Conservation (phyloP, 2,329 filamentous ascomycete species). For the Sclerotinia nivalis region DNA sequence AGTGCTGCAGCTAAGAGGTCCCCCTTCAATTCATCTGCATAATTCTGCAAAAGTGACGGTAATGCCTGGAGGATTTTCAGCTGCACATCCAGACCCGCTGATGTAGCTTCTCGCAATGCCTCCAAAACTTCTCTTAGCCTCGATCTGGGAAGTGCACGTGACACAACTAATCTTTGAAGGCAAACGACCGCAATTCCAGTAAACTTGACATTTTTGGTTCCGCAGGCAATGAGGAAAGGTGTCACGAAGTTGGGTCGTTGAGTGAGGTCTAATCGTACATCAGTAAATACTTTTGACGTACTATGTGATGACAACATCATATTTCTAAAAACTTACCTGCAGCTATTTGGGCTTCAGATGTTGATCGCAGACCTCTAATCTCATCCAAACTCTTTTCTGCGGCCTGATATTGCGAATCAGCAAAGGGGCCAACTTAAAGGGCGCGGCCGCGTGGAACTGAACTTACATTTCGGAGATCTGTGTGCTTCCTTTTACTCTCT, state of each 20-base stretch:
- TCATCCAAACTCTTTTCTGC: constrained; percentile 93
- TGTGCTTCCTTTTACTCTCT: constrained; percentile 93
- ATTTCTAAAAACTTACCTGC: constrained; percentile 38
- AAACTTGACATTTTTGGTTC: constrained; percentile 86
- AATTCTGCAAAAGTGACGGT: constrained; percentile 87
- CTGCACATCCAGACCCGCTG: constrained; percentile 81
- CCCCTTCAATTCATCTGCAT: constrained; percentile 76
- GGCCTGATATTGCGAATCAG: constrained; percentile 55
- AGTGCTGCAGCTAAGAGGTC: constrained; percentile 79
- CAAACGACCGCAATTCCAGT: constrained; percentile 85
- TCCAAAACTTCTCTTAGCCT: constrained; percentile 85
- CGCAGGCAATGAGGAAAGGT: constrained; percentile 91
- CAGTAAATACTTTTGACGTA: constrained; percentile 17
- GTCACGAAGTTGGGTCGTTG: constrained; percentile 82
- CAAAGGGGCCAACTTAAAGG: constrained; percentile 23
- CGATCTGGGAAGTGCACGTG: constrained; percentile 73
- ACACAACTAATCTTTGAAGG: constrained; percentile 83
- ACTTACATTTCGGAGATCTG: constrained; percentile 78
- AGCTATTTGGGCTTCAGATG: constrained; percentile 63
- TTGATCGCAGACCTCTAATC: constrained; percentile 71
- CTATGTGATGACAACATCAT: neutral
- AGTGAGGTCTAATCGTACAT: constrained; percentile 65
- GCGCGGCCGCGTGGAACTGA: constrained; percentile 21
- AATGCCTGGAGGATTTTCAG: constrained; percentile 93
- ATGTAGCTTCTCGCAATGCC: constrained; percentile 82